Evolutionary conservation across 2,329 filamentous ascomycete species (phyloP).

Genomic region (Ophiostoma triangulosporum): DNA sequence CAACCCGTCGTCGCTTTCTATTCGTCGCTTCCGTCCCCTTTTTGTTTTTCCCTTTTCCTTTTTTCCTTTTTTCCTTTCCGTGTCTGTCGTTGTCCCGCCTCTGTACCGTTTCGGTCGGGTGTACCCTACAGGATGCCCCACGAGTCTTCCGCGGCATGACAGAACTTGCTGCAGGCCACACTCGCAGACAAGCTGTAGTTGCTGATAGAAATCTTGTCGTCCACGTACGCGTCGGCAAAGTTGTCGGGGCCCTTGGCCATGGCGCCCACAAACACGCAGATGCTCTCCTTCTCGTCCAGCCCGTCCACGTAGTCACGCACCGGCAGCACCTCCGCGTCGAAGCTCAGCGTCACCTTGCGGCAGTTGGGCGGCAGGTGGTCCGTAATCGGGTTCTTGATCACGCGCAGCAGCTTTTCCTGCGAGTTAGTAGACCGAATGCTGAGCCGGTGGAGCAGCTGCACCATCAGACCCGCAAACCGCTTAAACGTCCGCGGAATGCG

Average conservation of each 20-base stretch:
- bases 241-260: conserved; percentile 97
- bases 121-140: conserved; percentile 71
- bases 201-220: conserved; percentile 96
- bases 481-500: conserved; percentile 98
- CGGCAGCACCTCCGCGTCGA: conserved; percentile 76
- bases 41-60: not conserved
- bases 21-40: too few species aligned
- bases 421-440: conserved; percentile 95
- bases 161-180: conserved; percentile 99
- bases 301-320: conserved; percentile 79
- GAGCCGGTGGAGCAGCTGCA: conserved; percentile 87
- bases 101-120: too few species aligned
- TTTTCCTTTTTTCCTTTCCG: not conserved
- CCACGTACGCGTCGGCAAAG: conserved; percentile 87
- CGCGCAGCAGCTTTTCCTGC: conserved; percentile 91
- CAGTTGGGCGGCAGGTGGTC: conserved; percentile 95
- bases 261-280: conserved; percentile 93
- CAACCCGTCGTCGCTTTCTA: too few species aligned
- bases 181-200: conserved; percentile 95
- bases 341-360: conserved; percentile 93
- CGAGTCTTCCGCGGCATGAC: conserved; percentile 90
- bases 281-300: conserved; percentile 71
- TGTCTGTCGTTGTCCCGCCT: not conserved
- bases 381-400: conserved; percentile 96
- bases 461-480: conserved; percentile 96